Percentiles rank a stretch among this genome's conserved stretches.
phyloP scores from a whole-genome alignment of 2,329 filamentous ascomycete genomes.

The Fonsecaea monophora region DNA sequence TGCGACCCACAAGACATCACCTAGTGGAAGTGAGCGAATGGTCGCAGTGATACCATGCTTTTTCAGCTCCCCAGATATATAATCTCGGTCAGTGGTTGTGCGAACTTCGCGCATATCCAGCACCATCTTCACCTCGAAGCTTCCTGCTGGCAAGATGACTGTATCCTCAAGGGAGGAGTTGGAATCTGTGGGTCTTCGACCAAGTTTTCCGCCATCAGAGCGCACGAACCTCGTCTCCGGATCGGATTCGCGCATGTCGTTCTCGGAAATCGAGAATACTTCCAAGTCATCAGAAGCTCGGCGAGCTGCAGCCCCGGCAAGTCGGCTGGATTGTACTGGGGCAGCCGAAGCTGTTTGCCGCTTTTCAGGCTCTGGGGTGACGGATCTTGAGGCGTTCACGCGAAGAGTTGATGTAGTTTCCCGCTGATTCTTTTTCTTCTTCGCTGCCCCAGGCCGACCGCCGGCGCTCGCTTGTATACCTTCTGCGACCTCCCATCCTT shows the following conservation, averaged over 20 bases:
- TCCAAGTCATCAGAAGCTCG: conserved; percentile 18
- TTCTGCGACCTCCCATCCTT: conserved; percentile 76
- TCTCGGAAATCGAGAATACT: conserved; percentile 23
- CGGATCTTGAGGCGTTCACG: background rate
- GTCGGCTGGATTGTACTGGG: conserved; percentile 1
- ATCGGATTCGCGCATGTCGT: conserved; percentile 4
- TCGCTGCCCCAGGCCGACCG: conserved; percentile 13
- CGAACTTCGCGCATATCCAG: conserved; percentile 78
- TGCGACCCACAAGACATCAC: conserved; percentile 80
- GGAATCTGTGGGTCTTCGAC: conserved; percentile 7
- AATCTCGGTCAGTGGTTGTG: conserved; percentile 74
- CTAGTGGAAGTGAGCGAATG: conserved; percentile 72
- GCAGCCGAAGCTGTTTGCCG: conserved; percentile 2
- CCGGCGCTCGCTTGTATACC: conserved; percentile 44
- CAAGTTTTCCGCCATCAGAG: background rate
- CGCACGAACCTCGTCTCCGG: conserved; percentile 1
- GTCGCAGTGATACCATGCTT: conserved; percentile 71
- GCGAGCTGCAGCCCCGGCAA: background rate
- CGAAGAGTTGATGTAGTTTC: conserved; percentile 12
- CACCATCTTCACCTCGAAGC: conserved; percentile 74
- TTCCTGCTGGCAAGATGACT: conserved; percentile 67
- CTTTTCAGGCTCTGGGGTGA: background rate
- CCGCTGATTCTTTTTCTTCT: conserved; percentile 7
- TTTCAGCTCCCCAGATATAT: conserved; percentile 73
- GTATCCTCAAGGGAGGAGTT: conserved; percentile 48